Base-by-base conservation (phyloP, 306 rosid genomes). In the Acacia confusa region DNA sequence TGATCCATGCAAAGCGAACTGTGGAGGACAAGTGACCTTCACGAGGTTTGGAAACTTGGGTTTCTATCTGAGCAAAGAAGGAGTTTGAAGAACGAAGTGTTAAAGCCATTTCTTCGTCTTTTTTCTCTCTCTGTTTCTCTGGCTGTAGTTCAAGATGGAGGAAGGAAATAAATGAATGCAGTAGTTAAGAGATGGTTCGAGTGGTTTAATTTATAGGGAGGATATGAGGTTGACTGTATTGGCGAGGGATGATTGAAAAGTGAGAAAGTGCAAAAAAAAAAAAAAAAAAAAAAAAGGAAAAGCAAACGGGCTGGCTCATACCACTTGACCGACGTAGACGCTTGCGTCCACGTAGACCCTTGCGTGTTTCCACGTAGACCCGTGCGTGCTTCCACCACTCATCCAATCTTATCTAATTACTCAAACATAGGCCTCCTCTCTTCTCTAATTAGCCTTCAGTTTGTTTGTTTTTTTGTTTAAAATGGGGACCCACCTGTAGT, bases 1-100 rank as follows among this genome's bases (percentile, higher is more conserved):
- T 90, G 6, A 12, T 64, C 67, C 82, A 90, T 41, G 91, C 83
- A 47, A 85, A 89, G 85, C 78, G 78, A 45, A 90, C 19, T 53
- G 83, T 40, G 40, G 82, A 22, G 24, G 85, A 32, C 44, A 75
- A 77, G 65, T 86, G 71, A 58, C 87, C 89, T 7, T 86, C 90
- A 17, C 70, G 83, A 22, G 85, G 58, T 82, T 84, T 92, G 4
- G 81, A 70, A 87, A 72, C 55, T 47, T 80, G 85, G 88, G 81
- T 66, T 44, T 91, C 97, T 50, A 82, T 90, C 43, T 78, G 92
- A 73, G 73, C 86, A 55, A 95, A 79, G 61, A 95, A 79, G 61
- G 87, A 87, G 55, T 84, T 61, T 53, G 98, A 93, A 34, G 92
- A 92, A 79, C 91, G 92, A 82, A 93, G 84, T 7, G 92, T 89